Evolutionary conservation across 2,329 filamentous ascomycete species (phyloP).

Genomic region (Aspergillus sp.): DNA sequence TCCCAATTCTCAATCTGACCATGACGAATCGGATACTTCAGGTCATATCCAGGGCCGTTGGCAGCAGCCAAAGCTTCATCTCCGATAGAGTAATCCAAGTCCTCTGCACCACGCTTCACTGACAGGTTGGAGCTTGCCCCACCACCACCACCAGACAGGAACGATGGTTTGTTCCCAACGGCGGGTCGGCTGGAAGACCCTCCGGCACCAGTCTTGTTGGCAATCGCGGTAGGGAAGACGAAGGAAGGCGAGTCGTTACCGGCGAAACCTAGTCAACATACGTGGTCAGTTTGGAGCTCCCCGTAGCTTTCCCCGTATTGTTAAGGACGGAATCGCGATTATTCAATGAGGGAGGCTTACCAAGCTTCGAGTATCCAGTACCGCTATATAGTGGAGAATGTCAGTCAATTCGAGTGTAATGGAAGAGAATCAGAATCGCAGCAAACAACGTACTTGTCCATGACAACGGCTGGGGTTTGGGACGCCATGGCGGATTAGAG

Average conservation of each 20-base stretch:
- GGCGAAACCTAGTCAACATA: constrained; percentile 66
- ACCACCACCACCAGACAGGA: constrained; percentile 83
- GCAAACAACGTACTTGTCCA: constrained; percentile 86
- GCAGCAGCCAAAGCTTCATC: constrained; percentile 86
- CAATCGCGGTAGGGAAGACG: constrained; percentile 97
- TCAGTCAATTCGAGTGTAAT: constrained; percentile 7
- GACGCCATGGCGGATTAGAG: constrained; percentile 64
- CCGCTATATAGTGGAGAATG: constrained; percentile 56
- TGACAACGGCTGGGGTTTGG: constrained; percentile 99
- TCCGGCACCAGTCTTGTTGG: constrained; percentile 71
- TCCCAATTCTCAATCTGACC: constrained; percentile 99
- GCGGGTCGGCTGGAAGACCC: constrained; percentile 79
- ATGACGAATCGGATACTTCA: constrained; percentile 96
- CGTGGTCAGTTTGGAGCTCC: constrained; percentile 28
- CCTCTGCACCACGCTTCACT: constrained; percentile 90
- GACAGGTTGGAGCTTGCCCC: constrained; percentile 76
- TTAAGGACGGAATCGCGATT: constrained; percentile 1
- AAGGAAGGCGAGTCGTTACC: constrained; percentile 99
- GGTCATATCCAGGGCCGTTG: constrained; percentile 81
- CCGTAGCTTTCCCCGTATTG: constrained; percentile 1
- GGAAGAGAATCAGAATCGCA: constrained; percentile 6
- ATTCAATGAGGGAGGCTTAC: constrained; percentile 47
- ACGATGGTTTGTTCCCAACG: constrained; percentile 91
- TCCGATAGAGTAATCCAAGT: constrained; percentile 97
- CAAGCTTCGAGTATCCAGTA: constrained; percentile 98